phyloP scores from a whole-genome alignment of 805 yeast genomes.

The Ogataea nonfermentans region DNA sequence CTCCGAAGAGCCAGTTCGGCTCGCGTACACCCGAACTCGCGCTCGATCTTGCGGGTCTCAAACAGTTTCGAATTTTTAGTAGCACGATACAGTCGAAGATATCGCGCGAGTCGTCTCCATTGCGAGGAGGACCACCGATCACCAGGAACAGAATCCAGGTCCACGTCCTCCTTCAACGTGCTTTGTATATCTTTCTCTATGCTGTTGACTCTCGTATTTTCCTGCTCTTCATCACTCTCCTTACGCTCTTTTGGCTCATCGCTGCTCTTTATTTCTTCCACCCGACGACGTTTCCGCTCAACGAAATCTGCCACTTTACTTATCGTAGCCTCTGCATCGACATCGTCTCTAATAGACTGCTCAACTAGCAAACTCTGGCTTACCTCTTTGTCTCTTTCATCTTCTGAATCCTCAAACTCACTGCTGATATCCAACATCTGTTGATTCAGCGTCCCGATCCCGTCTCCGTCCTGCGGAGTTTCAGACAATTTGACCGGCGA shows the following conservation, averaged over 20 bases:
- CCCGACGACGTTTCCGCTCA: slow-evolving; percentile 2
- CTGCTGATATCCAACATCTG: slow-evolving; percentile 11
- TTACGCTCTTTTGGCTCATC: neutral
- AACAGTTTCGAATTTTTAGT: slow-evolving; percentile 17
- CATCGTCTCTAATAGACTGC: slow-evolving; percentile 11
- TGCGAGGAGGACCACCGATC: slow-evolving; percentile 24
- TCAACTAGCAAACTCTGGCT: slow-evolving; percentile 12
- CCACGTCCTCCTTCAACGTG: no score
- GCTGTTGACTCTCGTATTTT: no score
- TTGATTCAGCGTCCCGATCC: neutral
- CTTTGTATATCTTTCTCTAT: neutral
- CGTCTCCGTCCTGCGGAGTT: slow-evolving; percentile 6
- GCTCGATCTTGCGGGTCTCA: slow-evolving; percentile 11
- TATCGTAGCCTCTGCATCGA: slow-evolving; percentile 25
- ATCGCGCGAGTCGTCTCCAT: slow-evolving; percentile 26
- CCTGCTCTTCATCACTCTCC: neutral
- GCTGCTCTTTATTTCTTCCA: neutral
- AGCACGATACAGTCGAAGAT: slow-evolving; percentile 21
- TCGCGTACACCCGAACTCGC: slow-evolving; percentile 26
- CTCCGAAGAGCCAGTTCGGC: slow-evolving; percentile 24
- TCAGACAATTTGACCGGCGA: slow-evolving; percentile 19
- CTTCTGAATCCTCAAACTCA: slow-evolving; percentile 26
- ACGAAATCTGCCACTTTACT: slow-evolving; percentile 26
- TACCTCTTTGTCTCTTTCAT: slow-evolving; percentile 8
- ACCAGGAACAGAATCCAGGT: neutral